Evolutionary conservation across 1,139 yeast genomes (phyloP), one percentile per base, ranked within the genome.

Genomic region (Magnusiomyces ingens): DNA sequence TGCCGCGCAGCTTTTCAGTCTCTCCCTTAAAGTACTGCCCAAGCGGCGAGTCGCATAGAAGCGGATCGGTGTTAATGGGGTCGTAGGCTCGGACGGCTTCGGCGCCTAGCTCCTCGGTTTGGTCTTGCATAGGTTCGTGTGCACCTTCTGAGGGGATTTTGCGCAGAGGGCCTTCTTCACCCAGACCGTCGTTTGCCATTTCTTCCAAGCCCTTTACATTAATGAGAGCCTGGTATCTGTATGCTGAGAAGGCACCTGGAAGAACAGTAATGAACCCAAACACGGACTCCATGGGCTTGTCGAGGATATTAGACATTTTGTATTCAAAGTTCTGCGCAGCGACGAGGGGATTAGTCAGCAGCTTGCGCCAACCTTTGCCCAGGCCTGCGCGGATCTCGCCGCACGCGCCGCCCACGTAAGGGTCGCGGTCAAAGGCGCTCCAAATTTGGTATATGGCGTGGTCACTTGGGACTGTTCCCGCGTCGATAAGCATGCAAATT

Each of bases 181-280:
- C 43, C 2, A 10, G 19, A 15, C 3, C 43, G 2, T 40, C 43
- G 12, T 2, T 13, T 17, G 41, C 41, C 4, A 37, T n/a, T n/a
- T 6, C 18, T 4, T 37, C 41, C 12, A 37, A 11, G 15, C 41
- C 41, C 12, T 11, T 40, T 2, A 15, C 3, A 15, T 45, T 45
- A 15, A 45, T 35, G n/a, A 35, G 59, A 0, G 94, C 95, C 49
- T 75, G 78, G 62, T 82, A 86, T 56, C 94, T 70, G 67, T 86
- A 86, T 0, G 94, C 95, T n/a, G 89, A 82, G 62, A 86, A 85
- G 0, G 95, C 95, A 58, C 95, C 95, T 0, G 95, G 95, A 54
- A 86, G 76, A 58, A 86, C 95, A 0, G 88, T 76, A 63, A 86
- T 85, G 64, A 85, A 86, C 1, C 95, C 95, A 68, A 85, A 86